A percentile compares a stretch with the other conserved stretches of the same genome.
phyloP scores from a whole-genome alignment of 1,139 yeast species.

The Kodamaea derodonti region DNA sequence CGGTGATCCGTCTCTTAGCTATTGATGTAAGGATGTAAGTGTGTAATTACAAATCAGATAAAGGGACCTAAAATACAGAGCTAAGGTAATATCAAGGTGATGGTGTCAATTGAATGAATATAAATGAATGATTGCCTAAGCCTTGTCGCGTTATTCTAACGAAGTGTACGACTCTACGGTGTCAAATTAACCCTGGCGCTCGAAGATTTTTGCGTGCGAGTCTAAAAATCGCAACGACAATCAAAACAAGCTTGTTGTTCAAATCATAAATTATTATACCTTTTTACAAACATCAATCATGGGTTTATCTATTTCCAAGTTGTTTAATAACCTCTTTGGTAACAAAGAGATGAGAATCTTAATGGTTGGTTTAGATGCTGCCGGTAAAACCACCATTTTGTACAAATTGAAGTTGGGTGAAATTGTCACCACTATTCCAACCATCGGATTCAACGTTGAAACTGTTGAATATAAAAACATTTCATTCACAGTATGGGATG shows the following conservation, averaged over 20 bases:
- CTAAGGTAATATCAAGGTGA: no score
- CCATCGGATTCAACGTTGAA: slow-evolving; percentile 92
- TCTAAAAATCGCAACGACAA: no score
- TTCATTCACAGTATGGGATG: slow-evolving; percentile 95
- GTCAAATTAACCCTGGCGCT: no score
- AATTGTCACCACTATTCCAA: slow-evolving; percentile 89
- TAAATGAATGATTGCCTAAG: no score
- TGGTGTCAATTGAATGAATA: no score
- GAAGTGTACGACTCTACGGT: no score
- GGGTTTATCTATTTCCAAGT: slow-evolving; percentile 88
- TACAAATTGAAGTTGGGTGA: slow-evolving; percentile 89
- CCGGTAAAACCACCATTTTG: slow-evolving; percentile 88
- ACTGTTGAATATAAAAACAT: slow-evolving; percentile 93
- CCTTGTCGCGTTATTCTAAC: no score
- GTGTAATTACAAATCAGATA: no score
- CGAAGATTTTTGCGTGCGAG: no score
- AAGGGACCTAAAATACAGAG: no score
- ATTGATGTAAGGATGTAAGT: no score
- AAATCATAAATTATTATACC: slow-evolving; percentile 4
- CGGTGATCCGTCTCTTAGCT: no score
- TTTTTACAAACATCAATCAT: slow-evolving; percentile 24
- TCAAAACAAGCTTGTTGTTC: slow-evolving; percentile 11
- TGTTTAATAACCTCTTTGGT: slow-evolving; percentile 82
- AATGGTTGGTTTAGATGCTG: slow-evolving; percentile 93
- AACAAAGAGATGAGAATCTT: slow-evolving; percentile 85